These are phyloP conservation scores for Cryptococcus sp. DNA, from an alignment of 1,284 basidiomycete genomes.

Conservation along the genomic window DNA sequence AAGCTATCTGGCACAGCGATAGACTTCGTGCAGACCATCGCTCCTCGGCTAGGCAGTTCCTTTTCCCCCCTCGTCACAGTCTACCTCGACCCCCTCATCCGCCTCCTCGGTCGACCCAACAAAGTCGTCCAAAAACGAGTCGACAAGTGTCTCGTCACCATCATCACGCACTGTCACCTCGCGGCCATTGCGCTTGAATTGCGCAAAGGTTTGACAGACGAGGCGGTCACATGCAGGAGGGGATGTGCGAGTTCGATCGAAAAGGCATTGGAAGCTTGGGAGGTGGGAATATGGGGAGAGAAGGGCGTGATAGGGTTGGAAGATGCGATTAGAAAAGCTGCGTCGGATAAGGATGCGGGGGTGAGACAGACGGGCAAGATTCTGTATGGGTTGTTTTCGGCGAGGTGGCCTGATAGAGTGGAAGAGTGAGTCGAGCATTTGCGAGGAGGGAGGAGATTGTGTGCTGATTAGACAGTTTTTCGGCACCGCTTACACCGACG, in stretches of 20 bases:
- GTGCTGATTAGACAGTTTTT: slow-evolving; percentile 37
- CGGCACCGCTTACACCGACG: slow-evolving; percentile 36
- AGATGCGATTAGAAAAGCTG: slow-evolving; percentile 44
- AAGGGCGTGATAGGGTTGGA: slow-evolving; percentile 43
- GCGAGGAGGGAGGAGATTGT: neutral
- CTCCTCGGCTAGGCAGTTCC: slow-evolving; percentile 43
- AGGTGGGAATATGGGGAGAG: slow-evolving; percentile 26
- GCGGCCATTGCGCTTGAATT: slow-evolving; percentile 41
- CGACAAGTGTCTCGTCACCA: slow-evolving; percentile 47
- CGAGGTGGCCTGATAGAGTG: slow-evolving; percentile 48
- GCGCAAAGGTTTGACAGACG: slow-evolving; percentile 44
- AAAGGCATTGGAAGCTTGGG: slow-evolving; percentile 35
- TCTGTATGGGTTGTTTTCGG: slow-evolving; percentile 46
- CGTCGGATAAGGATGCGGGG: slow-evolving; percentile 49
- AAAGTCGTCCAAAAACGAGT: slow-evolving; percentile 50
- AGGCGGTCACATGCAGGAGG: slow-evolving; percentile 42
- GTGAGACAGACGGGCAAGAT: slow-evolving; percentile 47
- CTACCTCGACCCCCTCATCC: slow-evolving; percentile 48
- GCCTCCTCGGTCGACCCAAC: slow-evolving; percentile 50
- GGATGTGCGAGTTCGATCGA: slow-evolving; percentile 30
- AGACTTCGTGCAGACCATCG: slow-evolving; percentile 50
- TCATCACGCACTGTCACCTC: slow-evolving; percentile 47
- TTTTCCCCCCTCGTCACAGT: slow-evolving; percentile 47
- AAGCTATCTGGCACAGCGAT: slow-evolving; percentile 49
- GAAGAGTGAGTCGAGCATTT: slow-evolving; percentile 36